Evolutionary conservation across 1,284 basidiomycete genomes (phyloP), one percentile per base, ranked within the genome.

Genomic region (Trametes hirsuta): DNA sequence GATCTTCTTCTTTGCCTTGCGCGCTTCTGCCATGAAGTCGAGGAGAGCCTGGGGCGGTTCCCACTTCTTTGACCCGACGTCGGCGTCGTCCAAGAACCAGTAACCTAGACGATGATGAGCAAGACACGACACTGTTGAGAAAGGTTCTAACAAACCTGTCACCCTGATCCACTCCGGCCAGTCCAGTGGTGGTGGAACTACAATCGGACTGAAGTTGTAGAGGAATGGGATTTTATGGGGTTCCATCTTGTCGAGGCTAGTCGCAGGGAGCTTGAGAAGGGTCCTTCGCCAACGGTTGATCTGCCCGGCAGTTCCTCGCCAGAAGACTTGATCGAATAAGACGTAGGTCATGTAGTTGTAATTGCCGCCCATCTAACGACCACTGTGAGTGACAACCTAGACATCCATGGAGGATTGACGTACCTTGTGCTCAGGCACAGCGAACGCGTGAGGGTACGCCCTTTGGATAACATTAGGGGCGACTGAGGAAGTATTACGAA

Each of bases 111-210:
- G 24, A 11, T 21, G 12, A 35, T 36, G 2, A 11, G 47, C 37
- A 37, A 46, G 52, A 41, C 57, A 10, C 44, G 34, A 45, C 12
- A 34, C 53, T 41, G 62, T 22, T 40, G 5, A 40, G 39, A 12
- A 18, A 69, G n/a, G 18, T 18, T 18, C 18, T 18, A 35, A 56
- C 70, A 61, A 68, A 90, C 93, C 96, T 53, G 95, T 97, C 1
- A 98, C 88, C 53, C 94, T 90, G 63, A 98, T 97, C 94, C 96
- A 98, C 74, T 98, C 97, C 6, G 94, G 94, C 97, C 97, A 99
- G 74, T 99, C 97, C 55, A 97, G 76, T 5, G 95, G 95, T 21
- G 88, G 91, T 8, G 95, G 95, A 10, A 97, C 93, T 24, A 95
- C 81, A 8, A 85, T 83, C 0, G 95, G 92, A 70, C 93, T 96